A percentile compares a stretch with the other conserved stretches of the same genome.
Evolutionary conservation across 164 flowering plant genomes (phyloP).

Genomic region (Kalanchoe fedtschenkoi): DNA sequence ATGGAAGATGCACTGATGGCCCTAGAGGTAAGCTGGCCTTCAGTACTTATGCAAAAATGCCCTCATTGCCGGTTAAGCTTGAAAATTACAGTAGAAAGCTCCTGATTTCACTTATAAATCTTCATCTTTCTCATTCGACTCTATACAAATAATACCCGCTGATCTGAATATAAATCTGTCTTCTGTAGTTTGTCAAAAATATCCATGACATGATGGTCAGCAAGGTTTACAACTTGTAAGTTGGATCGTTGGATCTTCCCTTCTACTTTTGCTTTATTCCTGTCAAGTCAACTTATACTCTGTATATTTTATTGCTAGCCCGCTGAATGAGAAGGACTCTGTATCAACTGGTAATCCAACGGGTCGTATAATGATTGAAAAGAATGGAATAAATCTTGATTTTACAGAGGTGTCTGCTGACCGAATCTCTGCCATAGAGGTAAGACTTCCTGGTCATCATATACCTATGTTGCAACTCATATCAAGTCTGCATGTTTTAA

Average conservation of each 20-base stretch:
- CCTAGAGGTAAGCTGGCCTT: constrained; percentile 53
- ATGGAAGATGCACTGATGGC: constrained; percentile 95
- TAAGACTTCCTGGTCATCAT: constrained; percentile 13
- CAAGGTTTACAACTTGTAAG: constrained; percentile 78
- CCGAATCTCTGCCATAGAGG: constrained; percentile 85
- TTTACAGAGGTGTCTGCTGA: constrained; percentile 68
- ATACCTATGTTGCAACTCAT: neutral
- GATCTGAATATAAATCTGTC: neutral
- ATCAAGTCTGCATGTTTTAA: neutral
- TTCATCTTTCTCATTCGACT: neutral
- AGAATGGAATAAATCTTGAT: constrained; percentile 67
- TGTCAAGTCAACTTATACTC: neutral
- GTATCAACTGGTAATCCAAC: constrained; percentile 21
- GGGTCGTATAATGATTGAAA: constrained; percentile 60
- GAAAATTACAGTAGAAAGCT: neutral
- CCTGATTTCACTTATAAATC: neutral
- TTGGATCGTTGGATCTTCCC: constrained; percentile 7
- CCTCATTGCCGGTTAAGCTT: neutral
- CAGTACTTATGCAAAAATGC: no score
- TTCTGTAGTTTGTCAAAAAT: constrained; percentile 67
- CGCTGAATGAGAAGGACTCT: constrained; percentile 32
- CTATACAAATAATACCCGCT: neutral
- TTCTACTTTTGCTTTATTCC: neutral
- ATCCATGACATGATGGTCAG: constrained; percentile 81
- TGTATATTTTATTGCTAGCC: constrained; percentile 12